A percentile compares a stretch with the other conserved stretches of the same genome.
Evolutionary conservation across 2,329 filamentous ascomycete species (phyloP).

Genomic region (Pyricularia pennisetigena): DNA sequence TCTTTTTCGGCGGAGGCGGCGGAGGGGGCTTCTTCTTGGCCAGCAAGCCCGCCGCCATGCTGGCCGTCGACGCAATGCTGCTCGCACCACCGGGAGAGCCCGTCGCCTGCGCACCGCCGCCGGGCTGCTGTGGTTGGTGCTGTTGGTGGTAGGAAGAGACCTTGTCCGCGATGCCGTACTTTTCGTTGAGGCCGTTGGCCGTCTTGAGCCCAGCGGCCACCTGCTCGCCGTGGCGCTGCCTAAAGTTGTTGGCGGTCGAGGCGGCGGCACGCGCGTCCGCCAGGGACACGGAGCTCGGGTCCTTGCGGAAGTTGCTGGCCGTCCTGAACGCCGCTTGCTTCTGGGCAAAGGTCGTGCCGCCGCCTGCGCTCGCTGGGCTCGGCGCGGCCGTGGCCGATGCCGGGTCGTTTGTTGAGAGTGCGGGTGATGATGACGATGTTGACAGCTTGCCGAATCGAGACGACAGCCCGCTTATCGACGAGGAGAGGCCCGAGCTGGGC

Average conservation of each 20-base stretch:
- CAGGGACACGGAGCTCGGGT: constrained; percentile 51
- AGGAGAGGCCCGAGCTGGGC: constrained; percentile 7
- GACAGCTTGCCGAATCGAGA: constrained; percentile 52
- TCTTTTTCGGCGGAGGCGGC: constrained; percentile 43
- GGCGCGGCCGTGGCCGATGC: constrained; percentile 14
- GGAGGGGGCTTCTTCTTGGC: constrained; percentile 45
- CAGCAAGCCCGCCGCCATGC: constrained; percentile 10
- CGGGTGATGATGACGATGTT: constrained; percentile 18
- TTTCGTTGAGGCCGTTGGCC: constrained; percentile 49
- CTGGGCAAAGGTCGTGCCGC: constrained; percentile 54
- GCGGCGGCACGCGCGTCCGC: constrained; percentile 49
- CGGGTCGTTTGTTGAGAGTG: constrained; percentile 12
- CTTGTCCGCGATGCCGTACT: constrained; percentile 38
- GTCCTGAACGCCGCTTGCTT: constrained; percentile 55
- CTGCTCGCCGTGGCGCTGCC: constrained; percentile 59
- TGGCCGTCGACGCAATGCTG: constrained; percentile 1
- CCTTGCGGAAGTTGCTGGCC: constrained; percentile 46
- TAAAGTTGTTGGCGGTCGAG: constrained; percentile 57
- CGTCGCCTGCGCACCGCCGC: background rate
- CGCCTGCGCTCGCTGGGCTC: constrained; percentile 19
- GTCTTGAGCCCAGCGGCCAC: constrained; percentile 48
- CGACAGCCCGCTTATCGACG: constrained; percentile 57
- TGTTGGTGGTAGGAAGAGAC: constrained; percentile 2
- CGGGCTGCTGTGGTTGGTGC: background rate
- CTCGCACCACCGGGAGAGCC: background rate